Conservation (phyloP, 139 green algal genomes). For the Coelastrella sp. region DNA sequence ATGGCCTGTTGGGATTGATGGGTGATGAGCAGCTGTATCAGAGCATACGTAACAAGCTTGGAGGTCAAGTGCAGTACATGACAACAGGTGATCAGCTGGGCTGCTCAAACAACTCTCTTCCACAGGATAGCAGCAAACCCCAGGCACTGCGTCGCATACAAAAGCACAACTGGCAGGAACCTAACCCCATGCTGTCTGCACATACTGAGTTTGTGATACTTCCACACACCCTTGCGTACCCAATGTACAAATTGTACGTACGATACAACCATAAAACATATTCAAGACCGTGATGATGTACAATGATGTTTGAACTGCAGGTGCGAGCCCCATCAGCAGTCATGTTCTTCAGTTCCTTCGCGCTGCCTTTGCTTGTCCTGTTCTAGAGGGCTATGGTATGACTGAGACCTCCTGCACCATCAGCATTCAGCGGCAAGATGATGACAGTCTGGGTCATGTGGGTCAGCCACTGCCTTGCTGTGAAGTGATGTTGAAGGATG, state of each 20-base stretch:
- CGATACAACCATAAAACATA: too few relatives aligned
- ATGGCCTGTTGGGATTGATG: conserved; percentile 76
- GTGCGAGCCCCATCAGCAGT: conserved; percentile 88
- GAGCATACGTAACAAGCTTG: conserved; percentile 87
- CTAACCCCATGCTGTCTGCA: too few relatives aligned
- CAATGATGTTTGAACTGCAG: too few relatives aligned
- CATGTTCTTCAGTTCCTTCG: conserved; percentile 95
- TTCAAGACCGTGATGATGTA: too few relatives aligned
- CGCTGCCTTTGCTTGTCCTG: conserved; percentile 84
- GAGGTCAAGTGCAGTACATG: conserved; percentile 71
- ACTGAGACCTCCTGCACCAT: conserved; percentile 90
- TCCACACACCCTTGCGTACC: too few relatives aligned
- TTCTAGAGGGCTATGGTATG: conserved; percentile 78
- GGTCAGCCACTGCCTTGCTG: conserved; percentile 83
- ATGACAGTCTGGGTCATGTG: conserved; percentile 81
- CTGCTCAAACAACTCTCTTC: neutral
- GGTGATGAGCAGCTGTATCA: conserved; percentile 93
- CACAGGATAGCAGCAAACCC: neutral
- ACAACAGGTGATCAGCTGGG: conserved; percentile 58
- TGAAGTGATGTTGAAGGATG: conserved; percentile 92
- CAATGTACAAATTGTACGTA: too few relatives aligned
- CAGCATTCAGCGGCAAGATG: conserved; percentile 65
- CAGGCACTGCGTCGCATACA: too few relatives aligned
- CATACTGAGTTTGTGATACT: too few relatives aligned
- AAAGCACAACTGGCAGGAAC: too few relatives aligned